These are phyloP conservation scores for Phaeosphaeria sp. DNA, from an alignment of 2,329 filamentous ascomycete species.

Conservation along the genomic window DNA sequence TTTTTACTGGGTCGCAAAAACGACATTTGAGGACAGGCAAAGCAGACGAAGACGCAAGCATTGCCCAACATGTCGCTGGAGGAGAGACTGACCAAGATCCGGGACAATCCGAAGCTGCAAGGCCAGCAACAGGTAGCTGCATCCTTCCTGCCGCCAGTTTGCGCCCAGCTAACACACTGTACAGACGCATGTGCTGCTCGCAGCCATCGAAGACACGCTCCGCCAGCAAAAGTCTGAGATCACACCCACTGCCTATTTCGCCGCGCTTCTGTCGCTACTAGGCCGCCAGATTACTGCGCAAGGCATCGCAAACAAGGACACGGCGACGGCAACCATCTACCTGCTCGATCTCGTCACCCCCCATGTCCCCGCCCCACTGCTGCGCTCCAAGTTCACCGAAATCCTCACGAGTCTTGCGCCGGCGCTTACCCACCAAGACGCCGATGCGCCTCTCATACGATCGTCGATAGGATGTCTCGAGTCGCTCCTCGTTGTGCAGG, in stretches of 20 bases:
- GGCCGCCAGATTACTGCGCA: conserved; percentile 72
- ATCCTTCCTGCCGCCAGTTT: neutral
- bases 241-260: conserved; percentile 92
- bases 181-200: conserved; percentile 83
- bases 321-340: conserved; percentile 88
- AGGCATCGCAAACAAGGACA: conserved; percentile 77
- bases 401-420: conserved; percentile 88
- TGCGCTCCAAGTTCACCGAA: conserved; percentile 93
- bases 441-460: conserved; percentile 84
- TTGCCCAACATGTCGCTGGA: conserved; percentile 65
- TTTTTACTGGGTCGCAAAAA: conserved; percentile 13
- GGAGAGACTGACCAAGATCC: conserved; percentile 96
- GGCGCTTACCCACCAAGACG: conserved; percentile 77
- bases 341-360: conserved; percentile 91
- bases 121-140: conserved; percentile 83
- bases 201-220: conserved; percentile 90
- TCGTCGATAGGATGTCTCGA: conserved; percentile 93
- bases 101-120: conserved; percentile 87
- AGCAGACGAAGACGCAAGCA: neutral
- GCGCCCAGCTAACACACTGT: conserved; percentile 16
- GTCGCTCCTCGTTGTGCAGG: conserved; percentile 87
- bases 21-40: neutral
- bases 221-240: conserved; percentile 83
- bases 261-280: conserved; percentile 88
- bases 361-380: conserved; percentile 81